phyloP scores from a whole-genome alignment of 805 yeast genomes.

The Wickerhamiella occidentalis region DNA sequence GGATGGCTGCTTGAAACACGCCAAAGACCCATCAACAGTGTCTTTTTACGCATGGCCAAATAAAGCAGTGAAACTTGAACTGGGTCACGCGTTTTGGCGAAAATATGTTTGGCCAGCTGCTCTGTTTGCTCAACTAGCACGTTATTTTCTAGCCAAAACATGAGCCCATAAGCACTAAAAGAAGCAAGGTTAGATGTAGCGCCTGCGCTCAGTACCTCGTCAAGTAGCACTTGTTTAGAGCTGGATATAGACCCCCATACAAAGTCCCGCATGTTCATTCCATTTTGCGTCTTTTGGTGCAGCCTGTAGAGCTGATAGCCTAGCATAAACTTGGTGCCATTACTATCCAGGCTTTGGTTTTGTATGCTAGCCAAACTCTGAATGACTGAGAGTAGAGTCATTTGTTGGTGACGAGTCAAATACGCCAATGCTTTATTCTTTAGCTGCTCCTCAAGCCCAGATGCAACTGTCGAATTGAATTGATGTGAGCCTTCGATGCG shows the following conservation, averaged over 20 bases:
- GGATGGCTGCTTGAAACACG: slow-evolving; percentile 58
- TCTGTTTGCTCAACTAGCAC: slow-evolving; percentile 48
- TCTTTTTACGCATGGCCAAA: slow-evolving; percentile 65
- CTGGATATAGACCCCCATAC: slow-evolving; percentile 81
- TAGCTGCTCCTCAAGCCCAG: slow-evolving; percentile 44
- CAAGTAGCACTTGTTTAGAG: slow-evolving; percentile 54
- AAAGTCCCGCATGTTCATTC: slow-evolving; percentile 65
- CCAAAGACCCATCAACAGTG: slow-evolving; percentile 73
- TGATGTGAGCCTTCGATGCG: slow-evolving; percentile 11
- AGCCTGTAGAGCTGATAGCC: slow-evolving; percentile 57
- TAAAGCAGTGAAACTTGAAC: slow-evolving; percentile 61
- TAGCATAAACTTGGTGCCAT: slow-evolving; percentile 42
- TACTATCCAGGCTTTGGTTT: slow-evolving; percentile 31
- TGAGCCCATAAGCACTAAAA: slow-evolving; percentile 48
- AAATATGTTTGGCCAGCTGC: slow-evolving; percentile 58
- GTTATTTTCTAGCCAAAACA: slow-evolving; percentile 52
- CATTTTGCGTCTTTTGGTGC: slow-evolving; percentile 37
- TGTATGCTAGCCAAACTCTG: slow-evolving; percentile 41
- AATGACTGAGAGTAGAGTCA: slow-evolving; percentile 59
- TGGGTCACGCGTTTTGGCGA: slow-evolving; percentile 56
- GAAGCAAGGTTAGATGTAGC: slow-evolving; percentile 1
- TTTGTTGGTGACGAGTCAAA: slow-evolving; percentile 82
- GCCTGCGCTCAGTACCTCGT: slow-evolving; percentile 32
- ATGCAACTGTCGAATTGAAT: slow-evolving; percentile 20
- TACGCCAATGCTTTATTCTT: slow-evolving; percentile 60